Conservation (phyloP, 148 eudicot genomes). For the Bassia scoparia region DNA sequence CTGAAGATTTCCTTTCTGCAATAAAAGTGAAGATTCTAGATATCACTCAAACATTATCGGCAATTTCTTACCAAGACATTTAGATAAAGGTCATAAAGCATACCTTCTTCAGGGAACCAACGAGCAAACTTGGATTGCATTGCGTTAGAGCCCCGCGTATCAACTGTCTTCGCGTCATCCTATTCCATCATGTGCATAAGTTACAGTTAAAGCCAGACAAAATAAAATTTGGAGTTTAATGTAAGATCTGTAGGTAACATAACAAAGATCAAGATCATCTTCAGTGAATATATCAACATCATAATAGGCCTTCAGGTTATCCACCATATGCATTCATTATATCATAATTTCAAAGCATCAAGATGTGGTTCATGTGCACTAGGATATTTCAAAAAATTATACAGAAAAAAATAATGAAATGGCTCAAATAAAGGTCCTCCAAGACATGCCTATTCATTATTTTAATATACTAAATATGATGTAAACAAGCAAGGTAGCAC, state of each 20-base stretch:
- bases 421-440: not conserved
- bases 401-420: not conserved
- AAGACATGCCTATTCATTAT: not conserved
- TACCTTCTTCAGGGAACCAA: slow-evolving; percentile 91
- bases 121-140: slow-evolving; percentile 69
- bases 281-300: not conserved
- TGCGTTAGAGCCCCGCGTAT: slow-evolving; percentile 40
- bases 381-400: too few species aligned
- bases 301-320: not conserved
- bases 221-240: not conserved
- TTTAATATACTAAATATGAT: not conserved
- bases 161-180: slow-evolving; percentile 47
- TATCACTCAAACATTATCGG: not conserved
- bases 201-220: not conserved
- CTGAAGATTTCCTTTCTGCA: slow-evolving; percentile 48
- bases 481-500: not conserved
- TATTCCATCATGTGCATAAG: slow-evolving; percentile 17
- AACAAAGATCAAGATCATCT: not conserved
- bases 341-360: not conserved
- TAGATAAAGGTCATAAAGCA: slow-evolving; percentile 6
- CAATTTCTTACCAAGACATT: not conserved
- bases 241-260: not conserved
- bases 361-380: not conserved
- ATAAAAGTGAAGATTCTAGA: not conserved
- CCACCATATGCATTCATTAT: not conserved